These are phyloP conservation scores for Perkinsus olseni DNA, from an alignment of 169 alveolate genomes.

Conservation along the genomic window DNA sequence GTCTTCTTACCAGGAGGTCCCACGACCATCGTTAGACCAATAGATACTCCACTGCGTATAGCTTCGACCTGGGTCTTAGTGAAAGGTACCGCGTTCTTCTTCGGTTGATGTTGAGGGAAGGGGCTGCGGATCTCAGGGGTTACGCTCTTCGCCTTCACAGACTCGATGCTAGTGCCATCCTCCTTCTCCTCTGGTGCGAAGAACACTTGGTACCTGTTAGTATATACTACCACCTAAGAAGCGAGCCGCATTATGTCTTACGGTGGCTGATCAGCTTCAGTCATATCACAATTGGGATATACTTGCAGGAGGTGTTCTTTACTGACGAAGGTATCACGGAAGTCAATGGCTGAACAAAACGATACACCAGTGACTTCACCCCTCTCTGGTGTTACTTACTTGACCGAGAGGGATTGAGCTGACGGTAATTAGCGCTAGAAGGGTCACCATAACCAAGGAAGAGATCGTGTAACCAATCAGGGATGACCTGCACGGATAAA, in stretches of 20 bases:
- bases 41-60: conserved; percentile 73
- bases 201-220: neutral
- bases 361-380: neutral
- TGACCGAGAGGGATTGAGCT: conserved; percentile 10
- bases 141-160: neutral
- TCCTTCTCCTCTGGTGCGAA: neutral
- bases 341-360: conserved; percentile 14
- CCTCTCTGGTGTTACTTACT: conserved; percentile 24
- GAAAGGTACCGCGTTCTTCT: conserved; percentile 42
- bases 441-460: conserved; percentile 65
- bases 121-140: neutral
- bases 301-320: conserved; percentile 25
- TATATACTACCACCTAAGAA: neutral
- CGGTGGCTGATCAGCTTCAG: neutral
- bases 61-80: conserved; percentile 71
- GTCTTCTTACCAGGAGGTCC: conserved; percentile 85
- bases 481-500: conserved; percentile 36
- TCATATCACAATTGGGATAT: conserved; percentile 23
- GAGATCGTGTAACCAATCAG: conserved; percentile 58
- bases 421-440: conserved; percentile 39
- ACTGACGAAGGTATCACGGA: conserved; percentile 36
- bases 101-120: neutral
- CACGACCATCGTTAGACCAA: conserved; percentile 76
- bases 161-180: neutral
- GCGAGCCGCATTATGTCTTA: neutral